A percentile compares a stretch with the other conserved stretches of the same genome.
Conservation (phyloP, 352 stramenopile genomes). For the Globisporangium nunn region DNA sequence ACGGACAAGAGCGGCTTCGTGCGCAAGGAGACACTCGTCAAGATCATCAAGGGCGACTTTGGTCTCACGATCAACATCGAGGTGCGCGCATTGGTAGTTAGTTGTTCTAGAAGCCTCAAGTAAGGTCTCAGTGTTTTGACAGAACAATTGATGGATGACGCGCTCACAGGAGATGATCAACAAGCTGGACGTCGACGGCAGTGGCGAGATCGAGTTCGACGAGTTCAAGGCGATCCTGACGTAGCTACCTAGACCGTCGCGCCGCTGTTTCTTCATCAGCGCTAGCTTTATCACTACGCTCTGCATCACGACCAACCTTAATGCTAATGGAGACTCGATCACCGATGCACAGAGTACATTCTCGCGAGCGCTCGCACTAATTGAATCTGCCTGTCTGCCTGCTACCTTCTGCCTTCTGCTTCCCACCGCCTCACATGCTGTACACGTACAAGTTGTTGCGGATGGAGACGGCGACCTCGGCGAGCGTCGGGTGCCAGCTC, state of each 20-base stretch:
- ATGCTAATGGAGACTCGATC: not conserved
- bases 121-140: not conserved
- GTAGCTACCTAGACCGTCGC: conserved; percentile 14
- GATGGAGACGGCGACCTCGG: conserved; percentile 75
- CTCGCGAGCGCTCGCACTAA: not conserved
- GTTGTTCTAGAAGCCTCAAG: too few relatives aligned
- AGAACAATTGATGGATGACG: not conserved
- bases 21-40: conserved; percentile 82
- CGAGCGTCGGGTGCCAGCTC: conserved; percentile 76
- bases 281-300: not conserved
- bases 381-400: not conserved
- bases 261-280: too few relatives aligned
- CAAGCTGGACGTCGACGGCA: conserved; percentile 93
- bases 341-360: not conserved
- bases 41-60: conserved; percentile 96
- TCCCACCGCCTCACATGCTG: conserved; percentile 24
- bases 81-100: conserved; percentile 6
- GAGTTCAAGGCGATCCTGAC: conserved; percentile 92
- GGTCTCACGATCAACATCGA: conserved; percentile 96
- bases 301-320: not conserved
- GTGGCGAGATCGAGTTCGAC: conserved; percentile 94
- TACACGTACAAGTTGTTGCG: conserved; percentile 85
- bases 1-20: conserved; percentile 91
- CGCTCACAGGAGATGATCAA: conserved; percentile 88
- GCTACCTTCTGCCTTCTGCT: not conserved